Evolutionary conservation across 768 basidiomycete genomes (phyloP), one percentile per base, ranked within the genome.

Genomic region (Aureoboletus auriporus): DNA sequence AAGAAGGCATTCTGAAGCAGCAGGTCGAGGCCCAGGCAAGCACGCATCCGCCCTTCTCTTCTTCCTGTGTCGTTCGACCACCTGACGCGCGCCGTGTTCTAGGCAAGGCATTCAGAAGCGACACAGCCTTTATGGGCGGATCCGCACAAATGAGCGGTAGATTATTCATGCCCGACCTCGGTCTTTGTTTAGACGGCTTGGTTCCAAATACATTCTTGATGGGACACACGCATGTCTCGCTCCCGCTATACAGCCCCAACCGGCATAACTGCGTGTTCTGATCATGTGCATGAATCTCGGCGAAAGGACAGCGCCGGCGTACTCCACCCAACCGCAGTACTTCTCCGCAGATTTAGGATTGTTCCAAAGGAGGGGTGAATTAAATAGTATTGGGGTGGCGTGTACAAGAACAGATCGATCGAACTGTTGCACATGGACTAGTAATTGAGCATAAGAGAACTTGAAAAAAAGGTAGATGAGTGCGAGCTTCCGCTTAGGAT

Each of bases 21-120:
- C 76, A 77, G 57, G 69, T 73, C 6, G 70, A 75, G 48, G 75
- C 73, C 5, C 79, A 81, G 76, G 82, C 76, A 46, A 62, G 75
- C 14, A 14, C 68, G 20, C 34, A 31, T 23, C 20, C 2, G 20
- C 20, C 20, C 20, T 23, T 48, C 37, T 41, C 27, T 43, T 40
- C 37, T 43, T 46, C 41, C 30, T 23, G 37, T 27, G 48, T 42
- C 34, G 9, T 51, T 50, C 29, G 16, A 37, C 46, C 26, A 38
- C 33, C 16, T 52, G 37, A 52, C 47, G 38, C 36, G 42, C 28
- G 44, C 39, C 47, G 33, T 46, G 37, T 39, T 28, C 49, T 13
- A 67, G 58, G 37, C 49, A 39, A 54, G 42, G 44, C 46, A 66
- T 51, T 37, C 69, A 39, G 65, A 69, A 42, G 53, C 57, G 17